phyloP scores from a whole-genome alignment of 2,329 filamentous ascomycete species.

The Phaeosphaeriaceae sp. region DNA sequence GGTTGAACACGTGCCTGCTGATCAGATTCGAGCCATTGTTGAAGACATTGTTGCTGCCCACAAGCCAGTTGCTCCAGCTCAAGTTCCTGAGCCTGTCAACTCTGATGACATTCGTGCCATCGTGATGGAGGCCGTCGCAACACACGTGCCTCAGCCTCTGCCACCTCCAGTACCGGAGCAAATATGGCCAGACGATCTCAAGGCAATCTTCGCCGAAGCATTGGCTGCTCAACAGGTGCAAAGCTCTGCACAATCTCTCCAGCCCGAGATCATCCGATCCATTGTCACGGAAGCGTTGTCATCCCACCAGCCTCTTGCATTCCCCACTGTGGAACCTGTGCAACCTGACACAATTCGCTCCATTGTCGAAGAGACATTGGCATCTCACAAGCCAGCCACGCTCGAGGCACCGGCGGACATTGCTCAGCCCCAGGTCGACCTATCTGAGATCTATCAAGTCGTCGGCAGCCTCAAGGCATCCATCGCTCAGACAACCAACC shows the following conservation, averaged over 20 bases:
- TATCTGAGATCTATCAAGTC: constrained; percentile 55
- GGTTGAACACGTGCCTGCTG: constrained; percentile 56
- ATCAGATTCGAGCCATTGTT: constrained; percentile 71
- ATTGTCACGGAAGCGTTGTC: constrained; percentile 38
- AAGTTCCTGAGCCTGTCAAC: constrained; percentile 27
- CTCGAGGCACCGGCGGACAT: constrained; percentile 43
- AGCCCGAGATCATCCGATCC: constrained; percentile 31
- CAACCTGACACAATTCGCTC: constrained; percentile 44
- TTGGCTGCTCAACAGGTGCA: constrained; percentile 31
- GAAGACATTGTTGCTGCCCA: constrained; percentile 69
- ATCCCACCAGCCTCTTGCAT: constrained; percentile 26
- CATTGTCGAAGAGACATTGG: constrained; percentile 44
- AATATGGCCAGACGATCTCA: constrained; percentile 58
- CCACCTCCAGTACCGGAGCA: constrained; percentile 36
- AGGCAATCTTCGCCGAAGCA: constrained; percentile 41
- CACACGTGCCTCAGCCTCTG: constrained; percentile 33
- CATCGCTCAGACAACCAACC: constrained; percentile 54
- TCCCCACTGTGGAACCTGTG: constrained; percentile 32
- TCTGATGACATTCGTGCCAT: constrained; percentile 38
- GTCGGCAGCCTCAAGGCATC: constrained; percentile 58
- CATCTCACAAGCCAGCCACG: constrained; percentile 37
- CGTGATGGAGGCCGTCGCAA: constrained; percentile 36
- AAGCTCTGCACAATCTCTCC: constrained; percentile 19
- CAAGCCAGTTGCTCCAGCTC: constrained; percentile 33
- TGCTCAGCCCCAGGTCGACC: constrained; percentile 45